phyloP scores from a whole-genome alignment of 1,139 yeast genomes.

The Sugiyamaella japonica region DNA sequence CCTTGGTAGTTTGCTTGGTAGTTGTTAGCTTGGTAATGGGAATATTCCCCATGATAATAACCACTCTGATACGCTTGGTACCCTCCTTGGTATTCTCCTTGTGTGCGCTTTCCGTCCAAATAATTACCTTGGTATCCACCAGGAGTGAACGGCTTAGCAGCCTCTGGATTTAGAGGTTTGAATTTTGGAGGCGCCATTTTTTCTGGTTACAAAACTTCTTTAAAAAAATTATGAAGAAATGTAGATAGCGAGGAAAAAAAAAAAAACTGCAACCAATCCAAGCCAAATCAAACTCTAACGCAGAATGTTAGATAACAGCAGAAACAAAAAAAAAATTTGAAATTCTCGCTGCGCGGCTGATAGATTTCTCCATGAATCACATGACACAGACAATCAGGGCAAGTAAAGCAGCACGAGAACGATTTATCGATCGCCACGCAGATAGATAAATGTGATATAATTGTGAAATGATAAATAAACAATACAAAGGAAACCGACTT shows the following conservation, averaged over 20 bases:
- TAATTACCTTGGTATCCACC: constrained; percentile 6
- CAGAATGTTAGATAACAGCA: not conserved
- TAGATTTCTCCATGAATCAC: not conserved
- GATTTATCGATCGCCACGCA: too few relatives aligned
- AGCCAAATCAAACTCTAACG: not conserved
- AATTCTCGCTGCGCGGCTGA: not conserved
- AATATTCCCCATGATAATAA: constrained; percentile 14
- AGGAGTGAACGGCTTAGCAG: constrained; percentile 16
- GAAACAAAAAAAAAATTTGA: not conserved
- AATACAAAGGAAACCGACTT: too few relatives aligned
- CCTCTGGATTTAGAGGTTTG: constrained; percentile 22
- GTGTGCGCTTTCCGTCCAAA: not conserved
- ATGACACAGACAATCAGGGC: not conserved
- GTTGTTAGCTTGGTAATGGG: not conserved
- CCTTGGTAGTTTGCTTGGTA: constrained; percentile 8
- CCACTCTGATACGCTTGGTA: constrained; percentile 8
- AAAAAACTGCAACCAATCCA: not conserved
- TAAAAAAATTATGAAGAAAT: not conserved
- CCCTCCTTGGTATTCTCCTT: not conserved
- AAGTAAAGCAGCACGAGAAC: not conserved
- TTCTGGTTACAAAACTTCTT: not conserved
- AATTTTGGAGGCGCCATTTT: constrained; percentile 25
- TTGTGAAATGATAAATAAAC: too few relatives aligned
- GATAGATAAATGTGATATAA: too few relatives aligned
- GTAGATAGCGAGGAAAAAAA: not conserved